Evolutionary conservation across 352 stramenopile genomes (phyloP).

Genomic region (Phytophthora aleatoria): DNA sequence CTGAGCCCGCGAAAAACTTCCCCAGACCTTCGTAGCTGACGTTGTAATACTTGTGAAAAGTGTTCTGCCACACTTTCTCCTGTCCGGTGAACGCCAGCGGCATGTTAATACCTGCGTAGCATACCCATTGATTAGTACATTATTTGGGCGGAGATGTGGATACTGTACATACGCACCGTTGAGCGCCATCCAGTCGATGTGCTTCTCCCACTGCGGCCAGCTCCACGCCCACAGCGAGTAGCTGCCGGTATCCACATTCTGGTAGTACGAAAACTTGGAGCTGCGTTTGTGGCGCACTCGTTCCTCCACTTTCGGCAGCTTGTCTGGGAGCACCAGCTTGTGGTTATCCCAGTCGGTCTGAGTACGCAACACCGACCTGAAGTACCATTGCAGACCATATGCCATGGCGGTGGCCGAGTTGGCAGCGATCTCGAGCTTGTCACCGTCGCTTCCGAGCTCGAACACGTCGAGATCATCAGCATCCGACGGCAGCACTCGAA

Average conservation of each 20-base stretch:
- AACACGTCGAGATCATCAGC: slow-evolving; percentile 64
- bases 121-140: background rate
- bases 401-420: slow-evolving; percentile 67
- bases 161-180: slow-evolving; percentile 37
- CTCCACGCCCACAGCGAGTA: slow-evolving; percentile 91
- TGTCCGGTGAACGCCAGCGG: slow-evolving; percentile 90
- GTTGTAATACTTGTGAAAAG: slow-evolving; percentile 82
- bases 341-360: slow-evolving; percentile 86
- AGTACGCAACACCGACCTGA: slow-evolving; percentile 70
- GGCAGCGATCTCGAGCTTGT: slow-evolving; percentile 61
- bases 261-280: slow-evolving; percentile 88
- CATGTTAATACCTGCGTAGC: slow-evolving; percentile 82
- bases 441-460: slow-evolving; percentile 47
- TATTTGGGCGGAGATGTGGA: background rate
- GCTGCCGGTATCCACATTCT: slow-evolving; percentile 93
- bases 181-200: slow-evolving; percentile 93
- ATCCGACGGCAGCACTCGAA: slow-evolving; percentile 48
- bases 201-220: slow-evolving; percentile 85
- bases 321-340: slow-evolving; percentile 56
- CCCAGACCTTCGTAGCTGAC: slow-evolving; percentile 74
- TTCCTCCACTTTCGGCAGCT: slow-evolving; percentile 47
- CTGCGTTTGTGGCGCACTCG: slow-evolving; percentile 54
- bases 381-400: slow-evolving; percentile 76
- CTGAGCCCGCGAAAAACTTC: slow-evolving; percentile 89
- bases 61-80: slow-evolving; percentile 89